Percentiles rank a stretch among this genome's conserved stretches.
Evolutionary conservation across 2,329 filamentous ascomycete genomes (phyloP).

Genomic region (Colletotrichum lindemuthianum): DNA sequence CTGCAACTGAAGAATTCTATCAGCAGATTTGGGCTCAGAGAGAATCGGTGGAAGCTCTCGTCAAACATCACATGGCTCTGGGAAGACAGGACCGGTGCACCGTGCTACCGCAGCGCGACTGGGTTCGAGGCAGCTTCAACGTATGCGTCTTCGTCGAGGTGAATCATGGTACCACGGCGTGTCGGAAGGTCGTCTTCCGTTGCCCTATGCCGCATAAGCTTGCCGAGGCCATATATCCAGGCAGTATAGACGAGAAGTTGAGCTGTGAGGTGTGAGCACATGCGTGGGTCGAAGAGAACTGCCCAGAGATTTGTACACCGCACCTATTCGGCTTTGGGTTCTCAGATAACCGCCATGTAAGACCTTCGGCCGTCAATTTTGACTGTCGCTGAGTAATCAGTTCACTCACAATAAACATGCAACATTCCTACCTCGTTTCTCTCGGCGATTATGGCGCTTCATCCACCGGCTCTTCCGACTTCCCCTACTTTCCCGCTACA

Average conservation of each 20-base stretch:
- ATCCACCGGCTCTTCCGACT: neutral
- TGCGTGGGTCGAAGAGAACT: conserved; percentile 41
- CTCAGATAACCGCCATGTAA: conserved; percentile 18
- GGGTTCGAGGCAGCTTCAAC: conserved; percentile 7
- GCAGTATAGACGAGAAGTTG: conserved; percentile 4
- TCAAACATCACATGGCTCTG: conserved; percentile 1
- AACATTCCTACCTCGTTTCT: conserved; percentile 3
- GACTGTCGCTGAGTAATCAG: neutral
- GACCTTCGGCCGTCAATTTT: conserved; percentile 14
- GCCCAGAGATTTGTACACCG: conserved; percentile 40
- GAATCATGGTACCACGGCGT: neutral
- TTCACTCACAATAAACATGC: conserved; percentile 7
- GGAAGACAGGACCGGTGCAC: neutral
- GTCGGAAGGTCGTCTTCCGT: conserved; percentile 1
- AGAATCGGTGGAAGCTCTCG: neutral
- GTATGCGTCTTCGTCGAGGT: conserved; percentile 3
- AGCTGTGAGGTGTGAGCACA: conserved; percentile 30
- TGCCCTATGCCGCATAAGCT: conserved; percentile 10
- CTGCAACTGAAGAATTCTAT: neutral
- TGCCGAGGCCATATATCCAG: neutral
- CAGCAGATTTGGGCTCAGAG: neutral
- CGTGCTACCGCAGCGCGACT: neutral
- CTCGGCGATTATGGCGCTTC: conserved; percentile 2
- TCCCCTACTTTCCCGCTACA: conserved; percentile 11
- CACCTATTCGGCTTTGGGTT: conserved; percentile 40